Conservation (phyloP, 2,329 filamentous ascomycete species). For the Keithomyces neogunnii region DNA sequence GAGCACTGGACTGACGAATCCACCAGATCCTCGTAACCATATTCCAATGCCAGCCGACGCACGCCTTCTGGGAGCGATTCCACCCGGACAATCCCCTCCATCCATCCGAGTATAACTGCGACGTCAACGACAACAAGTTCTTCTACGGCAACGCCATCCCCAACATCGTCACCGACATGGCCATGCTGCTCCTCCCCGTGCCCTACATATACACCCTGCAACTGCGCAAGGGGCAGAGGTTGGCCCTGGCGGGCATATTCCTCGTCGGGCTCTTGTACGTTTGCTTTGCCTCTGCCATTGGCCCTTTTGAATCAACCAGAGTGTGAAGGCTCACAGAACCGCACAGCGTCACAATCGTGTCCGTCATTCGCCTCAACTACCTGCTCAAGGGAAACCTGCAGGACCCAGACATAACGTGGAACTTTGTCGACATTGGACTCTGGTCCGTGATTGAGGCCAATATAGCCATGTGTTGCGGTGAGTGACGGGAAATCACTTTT, state of each 20-base stretch:
- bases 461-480: conserved; percentile 16
- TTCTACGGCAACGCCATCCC: conserved; percentile 20
- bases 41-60: conserved; percentile 12
- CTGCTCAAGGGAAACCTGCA: conserved; percentile 9
- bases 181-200: conserved; percentile 19
- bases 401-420: conserved; percentile 17
- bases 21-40: conserved; percentile 10
- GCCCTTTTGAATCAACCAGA: not conserved
- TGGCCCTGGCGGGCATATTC: conserved; percentile 17
- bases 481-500: not conserved
- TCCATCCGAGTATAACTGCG: conserved; percentile 9
- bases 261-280: conserved; percentile 17
- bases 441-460: conserved; percentile 17
- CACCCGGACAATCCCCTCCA: conserved; percentile 9
- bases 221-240: conserved; percentile 15
- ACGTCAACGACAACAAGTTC: conserved; percentile 13
- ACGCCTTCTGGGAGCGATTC: conserved; percentile 14
- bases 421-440: conserved; percentile 13
- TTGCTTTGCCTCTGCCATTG: not conserved
- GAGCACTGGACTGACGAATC: not conserved
- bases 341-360: conserved; percentile 10
- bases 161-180: conserved; percentile 18
- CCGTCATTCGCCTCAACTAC: conserved; percentile 9
- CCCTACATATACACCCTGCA: conserved; percentile 19
- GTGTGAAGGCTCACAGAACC: not conserved